Evolutionary conservation across 306 rosid genomes (phyloP).

Genomic region (Arachis hypogaea): DNA sequence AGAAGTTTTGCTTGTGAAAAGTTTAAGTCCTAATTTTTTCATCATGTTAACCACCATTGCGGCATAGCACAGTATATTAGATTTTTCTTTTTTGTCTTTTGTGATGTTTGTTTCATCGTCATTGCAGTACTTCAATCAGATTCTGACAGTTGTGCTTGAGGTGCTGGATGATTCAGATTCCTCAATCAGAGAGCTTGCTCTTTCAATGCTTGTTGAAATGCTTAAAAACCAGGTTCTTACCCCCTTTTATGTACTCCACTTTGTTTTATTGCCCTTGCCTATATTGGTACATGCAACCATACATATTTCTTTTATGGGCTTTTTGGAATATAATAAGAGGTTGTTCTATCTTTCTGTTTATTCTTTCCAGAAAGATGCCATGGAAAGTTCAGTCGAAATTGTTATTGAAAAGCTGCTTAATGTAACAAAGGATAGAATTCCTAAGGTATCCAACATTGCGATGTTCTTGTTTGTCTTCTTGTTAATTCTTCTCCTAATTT

Average conservation of each 20-base stretch:
- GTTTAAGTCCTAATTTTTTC: background rate
- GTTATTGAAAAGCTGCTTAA: slow-evolving; percentile 94
- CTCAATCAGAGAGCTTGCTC: slow-evolving; percentile 81
- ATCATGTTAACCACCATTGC: slow-evolving; percentile 7
- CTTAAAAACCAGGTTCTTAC: slow-evolving; percentile 83
- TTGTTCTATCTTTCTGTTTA: slow-evolving; percentile 28
- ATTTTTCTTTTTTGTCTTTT: slow-evolving; percentile 17
- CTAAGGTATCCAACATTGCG: slow-evolving; percentile 61
- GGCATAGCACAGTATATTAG: slow-evolving; percentile 5
- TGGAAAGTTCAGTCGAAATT: slow-evolving; percentile 93
- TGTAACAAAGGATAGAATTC: slow-evolving; percentile 73
- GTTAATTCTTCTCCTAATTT: slow-evolving; percentile 26
- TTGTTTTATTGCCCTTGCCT: slow-evolving; percentile 26
- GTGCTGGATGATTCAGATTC: slow-evolving; percentile 89
- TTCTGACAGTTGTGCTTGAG: slow-evolving; percentile 88
- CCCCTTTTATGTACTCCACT: slow-evolving; percentile 25
- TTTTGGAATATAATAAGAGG: slow-evolving; percentile 9
- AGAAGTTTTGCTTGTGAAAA: slow-evolving; percentile 30
- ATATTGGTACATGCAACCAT: slow-evolving; percentile 12
- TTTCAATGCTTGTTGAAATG: slow-evolving; percentile 81
- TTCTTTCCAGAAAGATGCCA: slow-evolving; percentile 76
- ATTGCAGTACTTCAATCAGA: slow-evolving; percentile 98
- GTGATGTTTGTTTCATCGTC: slow-evolving; percentile 41
- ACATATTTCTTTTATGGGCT: slow-evolving; percentile 3
- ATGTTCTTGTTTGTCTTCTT: slow-evolving; percentile 26